Conservation (phyloP, 345 rosid species). For the Melastoma malabathricum region DNA sequence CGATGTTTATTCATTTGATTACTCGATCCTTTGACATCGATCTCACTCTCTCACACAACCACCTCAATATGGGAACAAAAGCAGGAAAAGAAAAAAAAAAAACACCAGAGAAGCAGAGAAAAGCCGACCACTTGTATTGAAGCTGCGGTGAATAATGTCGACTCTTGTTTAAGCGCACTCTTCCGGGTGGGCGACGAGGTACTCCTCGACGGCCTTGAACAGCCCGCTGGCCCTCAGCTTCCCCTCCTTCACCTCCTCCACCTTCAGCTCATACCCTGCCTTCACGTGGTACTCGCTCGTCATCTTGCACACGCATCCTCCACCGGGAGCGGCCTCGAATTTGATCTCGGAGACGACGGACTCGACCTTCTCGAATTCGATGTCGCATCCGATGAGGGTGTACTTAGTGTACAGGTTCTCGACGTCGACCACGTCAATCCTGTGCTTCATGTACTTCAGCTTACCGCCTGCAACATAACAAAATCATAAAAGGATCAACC, state of each 20-base stretch:
- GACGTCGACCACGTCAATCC: too few relatives aligned
- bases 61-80: not conserved
- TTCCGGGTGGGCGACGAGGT: too few relatives aligned
- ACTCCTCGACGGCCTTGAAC: too few relatives aligned
- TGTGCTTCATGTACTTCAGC: constrained; percentile 9
- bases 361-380: constrained; percentile 11
- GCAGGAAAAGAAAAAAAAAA: not conserved
- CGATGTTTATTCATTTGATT: not conserved
- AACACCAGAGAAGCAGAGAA: not conserved
- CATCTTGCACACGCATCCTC: constrained; percentile 16
- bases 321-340: constrained; percentile 10
- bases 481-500: too few relatives aligned
- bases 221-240: not conserved
- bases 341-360: constrained; percentile 12
- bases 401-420: too few relatives aligned
- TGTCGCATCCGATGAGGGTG: too few relatives aligned
- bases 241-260: constrained; percentile 15
- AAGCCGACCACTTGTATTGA: too few relatives aligned
- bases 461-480: constrained; percentile 2
- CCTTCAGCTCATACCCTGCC: constrained; percentile 9
- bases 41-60: too few relatives aligned
- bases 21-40: too few relatives aligned
- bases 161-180: too few relatives aligned
- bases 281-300: constrained; percentile 10
- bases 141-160: too few relatives aligned